Evolutionary conservation across 768 basidiomycete species (phyloP), one percentile per base, ranked within the genome.

Genomic region (Tricholoma terreum): DNA sequence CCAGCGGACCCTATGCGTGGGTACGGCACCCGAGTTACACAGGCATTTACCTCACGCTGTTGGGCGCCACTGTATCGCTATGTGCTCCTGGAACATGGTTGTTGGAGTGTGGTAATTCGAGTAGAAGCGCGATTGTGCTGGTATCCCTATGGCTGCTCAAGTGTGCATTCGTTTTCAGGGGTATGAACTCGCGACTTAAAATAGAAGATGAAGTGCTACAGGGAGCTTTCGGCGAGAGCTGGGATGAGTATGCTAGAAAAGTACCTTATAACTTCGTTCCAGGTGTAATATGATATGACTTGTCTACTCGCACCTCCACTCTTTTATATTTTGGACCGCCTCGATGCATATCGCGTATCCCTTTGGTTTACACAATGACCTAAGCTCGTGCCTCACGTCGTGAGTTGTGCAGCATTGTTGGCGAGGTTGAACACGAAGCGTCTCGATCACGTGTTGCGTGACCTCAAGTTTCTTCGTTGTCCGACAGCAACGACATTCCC

Each of bases 21-120:
- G 73, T 77, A 8, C 72, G 78, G 40, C 78, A 79, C 60, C 78
- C 77, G 38, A 72, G 75, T 61, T 79, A 79, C 58, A 71, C 73
- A 8, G 76, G 74, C n/a, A 68, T 75, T 24, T 73, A 71, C 54
- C 66, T 75, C 48, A 75, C 73, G 6, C 65, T 77, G 5, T 58
- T 61, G 19, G 74, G 75, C 8, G 70, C 72, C 1, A 69, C 73
- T 4, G 64, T 67, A 24, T 68, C 70, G 8, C 63, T 75, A 12
- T 58, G 58, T 45, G 58, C 72, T 8, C 75, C 74, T 15, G 69
- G 69, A 17, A 71, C 64, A 1, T 76, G 73, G 73, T 65, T 70
- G 24, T 62, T 60, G 27, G 62, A 61, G 11, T 58, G 58, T 17
- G 71, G 66, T 11, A 49, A 65, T 22, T 64, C 58, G 42, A 69